Conservation (phyloP, 2,329 filamentous ascomycete species). For the Talaromyces funiculosus region DNA sequence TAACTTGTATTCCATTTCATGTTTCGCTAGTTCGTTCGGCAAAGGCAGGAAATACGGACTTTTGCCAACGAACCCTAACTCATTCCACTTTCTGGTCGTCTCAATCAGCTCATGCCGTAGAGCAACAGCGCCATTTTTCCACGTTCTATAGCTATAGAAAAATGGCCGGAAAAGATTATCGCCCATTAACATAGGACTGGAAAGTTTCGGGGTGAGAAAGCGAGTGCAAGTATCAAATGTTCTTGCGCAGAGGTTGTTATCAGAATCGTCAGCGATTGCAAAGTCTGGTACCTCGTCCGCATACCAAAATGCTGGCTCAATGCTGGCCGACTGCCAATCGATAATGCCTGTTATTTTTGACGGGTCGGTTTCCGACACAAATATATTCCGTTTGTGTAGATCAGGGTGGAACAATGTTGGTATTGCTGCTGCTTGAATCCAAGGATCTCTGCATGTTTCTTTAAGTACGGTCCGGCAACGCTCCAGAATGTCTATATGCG, state of each 20-base stretch:
- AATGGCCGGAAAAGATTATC: constrained; percentile 35
- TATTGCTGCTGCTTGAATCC: constrained; percentile 23
- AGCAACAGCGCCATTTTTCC: constrained; percentile 36
- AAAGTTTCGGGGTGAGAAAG: constrained; percentile 27
- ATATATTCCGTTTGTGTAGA: constrained; percentile 40
- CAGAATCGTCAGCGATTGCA: constrained; percentile 21
- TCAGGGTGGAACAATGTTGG: constrained; percentile 38
- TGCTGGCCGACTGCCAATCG: constrained; percentile 39
- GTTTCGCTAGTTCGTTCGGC: constrained; percentile 22
- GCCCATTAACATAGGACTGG: constrained; percentile 29
- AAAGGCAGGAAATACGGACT: constrained; percentile 28
- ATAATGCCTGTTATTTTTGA: constrained; percentile 35
- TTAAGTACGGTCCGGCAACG: constrained; percentile 25
- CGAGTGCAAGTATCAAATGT: constrained; percentile 30
- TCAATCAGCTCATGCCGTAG: constrained; percentile 39
- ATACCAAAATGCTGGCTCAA: constrained; percentile 39
- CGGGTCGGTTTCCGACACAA: constrained; percentile 36
- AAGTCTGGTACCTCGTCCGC: constrained; percentile 38
- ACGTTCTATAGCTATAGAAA: constrained; percentile 37
- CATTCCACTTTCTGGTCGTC: constrained; percentile 31
- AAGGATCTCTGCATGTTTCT: constrained; percentile 23
- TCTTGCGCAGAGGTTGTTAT: constrained; percentile 27
- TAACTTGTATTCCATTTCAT: constrained; percentile 26
- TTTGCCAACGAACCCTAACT: constrained; percentile 32
- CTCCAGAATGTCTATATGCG: constrained; percentile 30